Evolutionary conservation across 164 flowering plant genomes (phyloP), one percentile per base, ranked within the genome.

Genomic region (Akebia trifoliata): DNA sequence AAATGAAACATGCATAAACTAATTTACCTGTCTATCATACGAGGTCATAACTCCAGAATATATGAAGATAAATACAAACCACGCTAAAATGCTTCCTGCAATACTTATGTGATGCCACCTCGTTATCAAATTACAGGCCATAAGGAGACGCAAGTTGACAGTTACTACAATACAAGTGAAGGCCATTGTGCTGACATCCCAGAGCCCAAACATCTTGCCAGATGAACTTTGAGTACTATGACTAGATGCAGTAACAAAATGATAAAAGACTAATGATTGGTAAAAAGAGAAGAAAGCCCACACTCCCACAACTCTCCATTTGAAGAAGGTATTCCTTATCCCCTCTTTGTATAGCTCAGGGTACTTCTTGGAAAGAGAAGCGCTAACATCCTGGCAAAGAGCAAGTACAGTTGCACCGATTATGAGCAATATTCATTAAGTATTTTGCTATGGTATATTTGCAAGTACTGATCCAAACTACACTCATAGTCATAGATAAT

Each of bases 131-230:
- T 87, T 83, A 43, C 90, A 84, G 52, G 78, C 74, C 92, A 90
- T 59, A 39, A 93, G 86, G 57, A 93, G 90, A 20, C 96, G 94
- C 59, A 87, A 67, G 64, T 93, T 93, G 62, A 93, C 98, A 61
- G 98, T 83, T 8, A 87, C 76, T 6, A 90, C 94, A 47, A 87
- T 72, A 70, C 88, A 77, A 12, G 91, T 85, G 74, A 89, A 93
- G 50, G 86, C 85, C 92, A 90, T 76, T 14, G 98, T 87, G 74
- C 98, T 93, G 68, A 90, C 78, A 68, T 93, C 98, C 98, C 98
- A 93, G 4, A 77, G 78, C n/a, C 97, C 97, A 67, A 93, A 77
- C 47, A 81, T 73, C 79, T 77, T 89, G 21, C 98, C 98, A 1
- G 90, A 71, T 39, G 81, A 74, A 66, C 77, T 80, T 39, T 76